phyloP scores from a whole-genome alignment of 1,284 basidiomycete genomes.

The Sporisorium iseilematis-ciliati region DNA sequence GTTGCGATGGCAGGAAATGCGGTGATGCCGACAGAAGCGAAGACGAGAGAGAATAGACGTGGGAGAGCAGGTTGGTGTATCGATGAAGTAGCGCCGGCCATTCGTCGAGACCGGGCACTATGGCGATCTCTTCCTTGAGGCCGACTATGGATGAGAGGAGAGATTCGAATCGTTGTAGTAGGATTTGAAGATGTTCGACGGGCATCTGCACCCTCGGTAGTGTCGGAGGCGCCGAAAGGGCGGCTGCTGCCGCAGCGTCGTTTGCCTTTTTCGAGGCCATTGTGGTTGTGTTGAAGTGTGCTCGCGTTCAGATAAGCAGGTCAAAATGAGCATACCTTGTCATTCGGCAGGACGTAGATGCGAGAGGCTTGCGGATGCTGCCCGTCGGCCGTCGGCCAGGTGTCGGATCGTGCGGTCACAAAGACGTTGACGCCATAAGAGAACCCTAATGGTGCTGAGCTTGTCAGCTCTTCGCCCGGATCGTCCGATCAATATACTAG shows the following conservation, averaged over 20 bases:
- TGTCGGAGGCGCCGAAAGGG: constrained; percentile 29
- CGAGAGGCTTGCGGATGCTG: not conserved
- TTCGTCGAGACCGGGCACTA: constrained; percentile 60
- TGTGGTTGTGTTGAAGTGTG: not conserved
- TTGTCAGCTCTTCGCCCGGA: not conserved
- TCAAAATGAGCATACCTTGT: not conserved
- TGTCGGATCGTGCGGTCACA: constrained; percentile 1
- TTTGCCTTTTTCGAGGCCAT: constrained; percentile 31
- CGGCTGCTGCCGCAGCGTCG: constrained; percentile 11
- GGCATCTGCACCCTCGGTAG: constrained; percentile 41
- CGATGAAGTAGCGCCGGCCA: constrained; percentile 59
- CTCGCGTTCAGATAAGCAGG: not conserved
- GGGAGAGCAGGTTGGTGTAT: constrained; percentile 59
- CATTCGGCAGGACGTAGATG: not conserved
- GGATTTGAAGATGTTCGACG: constrained; percentile 51
- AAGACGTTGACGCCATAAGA: not conserved
- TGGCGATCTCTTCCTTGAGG: constrained; percentile 57
- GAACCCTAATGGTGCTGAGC: not conserved
- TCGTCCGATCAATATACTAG: too few relatives aligned
- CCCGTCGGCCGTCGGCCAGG: not conserved
- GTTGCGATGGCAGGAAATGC: constrained; percentile 57
- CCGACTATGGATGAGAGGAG: constrained; percentile 57
- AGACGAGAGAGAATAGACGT: constrained; percentile 56
- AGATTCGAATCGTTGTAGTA: constrained; percentile 60
- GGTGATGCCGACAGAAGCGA: constrained; percentile 55